Percentiles rank a stretch among this genome's conserved stretches.
These are phyloP conservation scores for Ceratobasidium sp. DNA, from an alignment of 1,284 basidiomycete genomes.

Conservation along the genomic window DNA sequence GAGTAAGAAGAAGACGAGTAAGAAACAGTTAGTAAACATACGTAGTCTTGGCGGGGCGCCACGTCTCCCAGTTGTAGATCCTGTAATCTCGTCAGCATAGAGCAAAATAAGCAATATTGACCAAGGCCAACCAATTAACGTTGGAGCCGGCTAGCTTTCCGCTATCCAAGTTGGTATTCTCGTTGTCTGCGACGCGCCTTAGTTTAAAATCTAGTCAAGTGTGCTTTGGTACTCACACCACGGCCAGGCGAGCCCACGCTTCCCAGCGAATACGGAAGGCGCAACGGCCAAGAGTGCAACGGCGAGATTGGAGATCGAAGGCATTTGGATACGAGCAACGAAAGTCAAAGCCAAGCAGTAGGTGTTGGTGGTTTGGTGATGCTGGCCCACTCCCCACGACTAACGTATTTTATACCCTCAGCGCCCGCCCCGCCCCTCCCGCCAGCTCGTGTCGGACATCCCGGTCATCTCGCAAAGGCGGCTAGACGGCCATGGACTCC, in stretches of 20 bases:
- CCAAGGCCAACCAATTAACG: constrained; percentile 15
- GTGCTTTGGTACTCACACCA: constrained; percentile 43
- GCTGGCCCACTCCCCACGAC: too few species aligned
- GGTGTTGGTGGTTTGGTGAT: too few species aligned
- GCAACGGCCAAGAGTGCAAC: constrained; percentile 6
- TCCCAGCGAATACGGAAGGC: constrained; percentile 15
- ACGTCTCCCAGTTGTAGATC: constrained; percentile 45
- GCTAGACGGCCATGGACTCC: too few species aligned
- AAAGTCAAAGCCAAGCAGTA: too few species aligned
- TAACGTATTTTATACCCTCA: too few species aligned
- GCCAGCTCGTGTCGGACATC: too few species aligned
- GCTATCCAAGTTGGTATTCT: constrained; percentile 9
- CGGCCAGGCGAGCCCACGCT: constrained; percentile 38
- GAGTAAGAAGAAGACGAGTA: neutral
- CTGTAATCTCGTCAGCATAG: neutral
- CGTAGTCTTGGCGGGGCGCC: constrained; percentile 42
- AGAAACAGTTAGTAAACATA: neutral
- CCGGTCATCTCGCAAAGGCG: too few species aligned
- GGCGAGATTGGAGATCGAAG: constrained; percentile 2
- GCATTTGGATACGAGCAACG: too few species aligned
- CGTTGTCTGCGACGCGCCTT: constrained; percentile 11
- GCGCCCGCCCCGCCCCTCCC: too few species aligned
- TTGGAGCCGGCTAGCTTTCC: neutral
- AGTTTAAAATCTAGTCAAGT: too few species aligned
- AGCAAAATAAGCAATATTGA: neutral